Evolutionary conservation across 2,329 filamentous ascomycete genomes (phyloP), one percentile per base, ranked within the genome.

Genomic region (Aspergillus persii): DNA sequence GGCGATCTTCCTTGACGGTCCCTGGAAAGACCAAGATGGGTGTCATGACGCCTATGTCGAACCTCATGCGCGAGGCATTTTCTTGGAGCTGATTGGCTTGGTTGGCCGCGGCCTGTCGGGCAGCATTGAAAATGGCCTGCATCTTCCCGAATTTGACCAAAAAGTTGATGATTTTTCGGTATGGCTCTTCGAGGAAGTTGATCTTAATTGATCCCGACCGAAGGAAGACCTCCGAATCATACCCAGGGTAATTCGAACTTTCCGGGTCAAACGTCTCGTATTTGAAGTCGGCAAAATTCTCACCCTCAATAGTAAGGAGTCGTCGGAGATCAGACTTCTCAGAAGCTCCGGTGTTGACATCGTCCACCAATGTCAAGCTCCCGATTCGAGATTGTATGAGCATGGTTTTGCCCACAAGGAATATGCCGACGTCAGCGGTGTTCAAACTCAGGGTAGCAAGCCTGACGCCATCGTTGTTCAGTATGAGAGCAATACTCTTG

Each of bases 121-220:
- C 95, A 47, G 95, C 94, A 71, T 99, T 99, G 81, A 96, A 99
- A 55, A 99, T 90, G 26, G 95, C 94, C 76, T 99, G 95, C 95
- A 99, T 99, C 77, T 96, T 96, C 61, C 96, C 95, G 74, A 99
- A 99, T 70, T 99, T 99, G 74, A 99, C 92, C 48, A 96, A 82
- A 75, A 99, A 99, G 66, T 96, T 91, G 76, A 99, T 91, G 64
- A 99, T 98, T 77, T 98, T 98, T 54, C 95, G 87, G 81, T 98
- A 97, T 0, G 95, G 95, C 74, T 99, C 96, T 62, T 97, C 94
- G 3, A 98, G 79, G 73, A 99, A 99, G 73, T 97, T 98, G 72
- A 99, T 83, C 77, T 96, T 98, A 74, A 99, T 89, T 0, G 95
- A 99, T 1, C 95, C 95, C 18, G 95, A 94, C 39, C 94, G 88